Conservation (phyloP, 2,329 filamentous ascomycete species). For the Exophiala phaeomuriformis region DNA sequence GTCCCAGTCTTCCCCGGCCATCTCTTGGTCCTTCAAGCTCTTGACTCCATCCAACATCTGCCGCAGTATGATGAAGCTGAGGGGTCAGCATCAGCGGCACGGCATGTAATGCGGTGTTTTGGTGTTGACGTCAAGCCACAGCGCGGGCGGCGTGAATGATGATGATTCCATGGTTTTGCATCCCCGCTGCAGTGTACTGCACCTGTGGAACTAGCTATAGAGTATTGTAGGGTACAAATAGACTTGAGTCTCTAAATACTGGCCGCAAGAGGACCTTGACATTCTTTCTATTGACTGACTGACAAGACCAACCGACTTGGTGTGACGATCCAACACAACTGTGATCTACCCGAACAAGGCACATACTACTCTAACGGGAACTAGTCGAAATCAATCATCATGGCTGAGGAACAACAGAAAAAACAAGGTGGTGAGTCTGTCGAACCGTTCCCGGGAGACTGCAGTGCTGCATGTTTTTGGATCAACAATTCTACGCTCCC, state of each 20-base stretch:
- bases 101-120: not conserved
- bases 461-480: too few relatives aligned
- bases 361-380: too few relatives aligned
- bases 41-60: too few relatives aligned
- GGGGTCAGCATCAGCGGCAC: not conserved
- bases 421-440: slow-evolving; percentile 16
- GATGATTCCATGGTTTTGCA: not conserved
- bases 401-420: slow-evolving; percentile 18
- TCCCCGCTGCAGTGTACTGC: too few relatives aligned
- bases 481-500: too few relatives aligned
- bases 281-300: not conserved
- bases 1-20: not conserved
- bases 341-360: too few relatives aligned
- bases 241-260: too few relatives aligned
- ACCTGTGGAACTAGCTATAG: too few relatives aligned
- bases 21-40: too few relatives aligned
- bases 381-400: not conserved
- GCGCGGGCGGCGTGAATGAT: not conserved
- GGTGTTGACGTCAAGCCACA: slow-evolving; percentile 11
- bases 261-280: not conserved
- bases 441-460: not conserved
- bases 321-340: too few relatives aligned
- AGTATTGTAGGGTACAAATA: too few relatives aligned
- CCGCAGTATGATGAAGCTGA: not conserved
- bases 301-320: not conserved